Percentiles rank a stretch among this genome's conserved stretches.
phyloP scores from a whole-genome alignment of 78 protist species.

The Tieghemostelium lacteum region DNA sequence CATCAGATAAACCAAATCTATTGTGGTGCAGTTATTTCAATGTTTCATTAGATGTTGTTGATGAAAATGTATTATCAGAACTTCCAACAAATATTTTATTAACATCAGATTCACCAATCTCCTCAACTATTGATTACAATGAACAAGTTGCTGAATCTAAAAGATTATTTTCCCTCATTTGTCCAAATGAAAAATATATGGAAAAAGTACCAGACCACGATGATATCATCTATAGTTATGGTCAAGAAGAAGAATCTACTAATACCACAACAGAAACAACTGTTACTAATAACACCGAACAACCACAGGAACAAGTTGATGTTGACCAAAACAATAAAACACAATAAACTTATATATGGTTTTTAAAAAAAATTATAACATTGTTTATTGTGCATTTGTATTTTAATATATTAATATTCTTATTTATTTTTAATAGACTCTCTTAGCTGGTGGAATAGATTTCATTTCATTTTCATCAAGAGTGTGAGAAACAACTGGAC shows the following conservation, averaged over 20 bases:
- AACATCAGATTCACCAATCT: conserved; percentile 54
- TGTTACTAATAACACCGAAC: no score
- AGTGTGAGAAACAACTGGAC: conserved; percentile 75
- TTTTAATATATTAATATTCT: neutral
- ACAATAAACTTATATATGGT: no score
- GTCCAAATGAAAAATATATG: conserved; percentile 16
- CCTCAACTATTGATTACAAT: conserved; percentile 26
- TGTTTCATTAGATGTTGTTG: conserved; percentile 3
- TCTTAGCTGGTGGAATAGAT: conserved; percentile 73
- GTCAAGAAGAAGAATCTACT: neutral
- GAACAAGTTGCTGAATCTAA: conserved; percentile 31
- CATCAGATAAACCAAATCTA: conserved; percentile 17
- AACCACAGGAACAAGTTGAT: no score
- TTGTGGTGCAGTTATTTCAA: conserved; percentile 31
- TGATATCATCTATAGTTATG: conserved; percentile 33
- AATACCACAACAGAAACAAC: neutral
- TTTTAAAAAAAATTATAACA: no score
- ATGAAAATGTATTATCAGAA: neutral
- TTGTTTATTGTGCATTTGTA: neutral
- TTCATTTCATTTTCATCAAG: conserved; percentile 77
- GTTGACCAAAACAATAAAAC: no score
- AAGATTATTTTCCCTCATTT: conserved; percentile 18
- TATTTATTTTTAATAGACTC: conserved; percentile 63
- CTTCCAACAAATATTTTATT: conserved; percentile 3
- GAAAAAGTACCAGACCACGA: conserved; percentile 71